A percentile compares a stretch with the other conserved stretches of the same genome.
phyloP scores from a whole-genome alignment of 139 green algal species.

The Closterium sp. region DNA sequence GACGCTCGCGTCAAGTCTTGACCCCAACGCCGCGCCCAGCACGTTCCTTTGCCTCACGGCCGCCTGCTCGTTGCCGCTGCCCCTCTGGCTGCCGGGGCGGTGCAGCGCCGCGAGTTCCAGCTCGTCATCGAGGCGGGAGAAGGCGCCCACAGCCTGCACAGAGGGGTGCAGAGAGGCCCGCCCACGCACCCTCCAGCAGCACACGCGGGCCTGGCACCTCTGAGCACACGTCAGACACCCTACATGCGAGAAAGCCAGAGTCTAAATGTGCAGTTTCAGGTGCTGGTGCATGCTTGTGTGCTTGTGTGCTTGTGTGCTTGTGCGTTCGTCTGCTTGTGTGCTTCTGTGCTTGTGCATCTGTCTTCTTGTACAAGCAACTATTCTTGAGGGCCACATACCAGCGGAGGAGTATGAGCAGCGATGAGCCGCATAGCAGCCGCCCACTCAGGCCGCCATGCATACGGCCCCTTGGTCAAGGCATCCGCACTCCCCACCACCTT shows the following conservation, averaged over 20 bases:
- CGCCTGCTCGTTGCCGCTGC: constrained; percentile 35
- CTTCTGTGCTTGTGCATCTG: no score
- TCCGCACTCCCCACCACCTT: not conserved
- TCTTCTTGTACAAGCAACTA: no score
- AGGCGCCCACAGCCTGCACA: not conserved
- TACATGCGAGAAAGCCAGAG: not conserved
- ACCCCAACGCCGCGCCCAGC: constrained; percentile 1
- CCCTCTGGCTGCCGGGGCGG: constrained; percentile 17
- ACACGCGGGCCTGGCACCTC: not conserved
- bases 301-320: not conserved
- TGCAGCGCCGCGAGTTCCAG: constrained; percentile 33
- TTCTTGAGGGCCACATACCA: constrained; percentile 9
- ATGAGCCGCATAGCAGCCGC: constrained; percentile 22
- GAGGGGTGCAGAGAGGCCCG: not conserved
- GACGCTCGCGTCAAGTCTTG: not conserved
- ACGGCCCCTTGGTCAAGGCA: constrained; percentile 9
- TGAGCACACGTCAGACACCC: not conserved
- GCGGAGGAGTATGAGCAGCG: constrained; percentile 23
- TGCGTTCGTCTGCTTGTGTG: not conserved
- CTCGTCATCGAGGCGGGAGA: constrained; percentile 22
- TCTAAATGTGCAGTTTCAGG: no score
- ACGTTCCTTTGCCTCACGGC: not conserved
- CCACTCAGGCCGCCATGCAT: constrained; percentile 1
- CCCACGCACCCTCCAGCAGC: not conserved
- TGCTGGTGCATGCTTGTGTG: no score